Evolutionary conservation across 805 yeast genomes (phyloP).

Genomic region (Kurtzmaniella fragi): DNA sequence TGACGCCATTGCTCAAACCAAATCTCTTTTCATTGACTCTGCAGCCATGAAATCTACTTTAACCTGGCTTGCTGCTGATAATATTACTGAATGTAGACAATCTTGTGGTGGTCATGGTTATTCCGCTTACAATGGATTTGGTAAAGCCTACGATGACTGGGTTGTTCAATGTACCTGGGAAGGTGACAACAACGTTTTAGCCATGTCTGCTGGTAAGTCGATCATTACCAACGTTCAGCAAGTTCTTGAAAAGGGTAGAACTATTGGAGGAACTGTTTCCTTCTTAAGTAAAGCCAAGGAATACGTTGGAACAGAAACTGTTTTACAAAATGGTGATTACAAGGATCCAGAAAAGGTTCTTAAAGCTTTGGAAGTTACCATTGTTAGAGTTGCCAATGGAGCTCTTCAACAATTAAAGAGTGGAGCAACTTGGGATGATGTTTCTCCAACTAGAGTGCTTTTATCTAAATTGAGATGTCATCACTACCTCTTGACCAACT

Average conservation of each 20-base stretch:
- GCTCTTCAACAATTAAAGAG: conserved; percentile 27
- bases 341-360: conserved; percentile 17
- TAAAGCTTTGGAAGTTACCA: conserved; percentile 26
- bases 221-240: conserved; percentile 47
- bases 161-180: conserved; percentile 99
- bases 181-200: conserved; percentile 88
- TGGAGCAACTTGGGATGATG: conserved; percentile 39
- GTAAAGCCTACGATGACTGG: conserved; percentile 86
- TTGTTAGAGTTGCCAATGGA: conserved; percentile 33
- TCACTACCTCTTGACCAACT: conserved; percentile 41
- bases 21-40: conserved; percentile 75
- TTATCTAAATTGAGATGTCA: conserved; percentile 49
- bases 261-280: conserved; percentile 41
- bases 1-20: conserved; percentile 54
- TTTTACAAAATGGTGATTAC: conserved; percentile 12
- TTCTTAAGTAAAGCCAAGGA: conserved; percentile 34
- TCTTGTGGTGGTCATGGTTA: conserved; percentile 97
- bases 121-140: conserved; percentile 88
- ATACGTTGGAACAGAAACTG: conserved; percentile 13
- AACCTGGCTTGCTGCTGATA: conserved; percentile 78
- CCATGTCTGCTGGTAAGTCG: conserved; percentile 80
- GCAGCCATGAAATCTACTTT: conserved; percentile 86
- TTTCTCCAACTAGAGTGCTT: conserved; percentile 41
- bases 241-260: conserved; percentile 35
- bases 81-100: conserved; percentile 88